phyloP scores from a whole-genome alignment of 2,329 filamentous ascomycete species.

The Aspergillus sp. region DNA sequence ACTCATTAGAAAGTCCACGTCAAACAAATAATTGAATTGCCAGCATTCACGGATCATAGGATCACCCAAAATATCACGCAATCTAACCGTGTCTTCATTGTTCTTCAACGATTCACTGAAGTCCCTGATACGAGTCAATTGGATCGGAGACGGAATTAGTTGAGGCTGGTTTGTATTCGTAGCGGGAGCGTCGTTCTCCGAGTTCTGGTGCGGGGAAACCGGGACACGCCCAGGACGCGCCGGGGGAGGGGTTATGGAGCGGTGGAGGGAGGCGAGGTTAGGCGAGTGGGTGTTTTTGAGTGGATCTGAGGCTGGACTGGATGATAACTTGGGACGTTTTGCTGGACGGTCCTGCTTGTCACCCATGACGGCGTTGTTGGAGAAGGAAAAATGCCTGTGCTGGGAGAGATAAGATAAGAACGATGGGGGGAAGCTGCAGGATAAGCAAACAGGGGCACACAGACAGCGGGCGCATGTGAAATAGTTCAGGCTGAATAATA shows the following conservation, averaged over 20 bases:
- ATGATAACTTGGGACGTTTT: slow-evolving; percentile 15
- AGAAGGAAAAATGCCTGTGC: neutral
- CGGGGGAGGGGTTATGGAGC: slow-evolving; percentile 29
- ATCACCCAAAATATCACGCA: slow-evolving; percentile 70
- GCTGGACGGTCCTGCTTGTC: slow-evolving; percentile 9
- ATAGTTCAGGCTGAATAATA: neutral
- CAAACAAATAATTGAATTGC: slow-evolving; percentile 58
- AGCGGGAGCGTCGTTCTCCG: neutral
- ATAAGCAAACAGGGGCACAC: neutral
- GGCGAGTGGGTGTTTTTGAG: neutral
- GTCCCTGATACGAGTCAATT: slow-evolving; percentile 68
- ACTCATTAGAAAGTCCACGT: slow-evolving; percentile 61
- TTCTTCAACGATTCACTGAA: slow-evolving; percentile 52
- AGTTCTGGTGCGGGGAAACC: neutral
- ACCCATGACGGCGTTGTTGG: slow-evolving; percentile 4
- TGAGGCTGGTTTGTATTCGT: neutral
- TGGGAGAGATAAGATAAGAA: slow-evolving; percentile 4
- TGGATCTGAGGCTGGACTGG: neutral
- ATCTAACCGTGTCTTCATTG: slow-evolving; percentile 66
- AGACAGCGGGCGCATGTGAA: neutral
- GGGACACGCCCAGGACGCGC: slow-evolving; percentile 9
- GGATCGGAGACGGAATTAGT: slow-evolving; percentile 63
- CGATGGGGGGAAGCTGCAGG: neutral
- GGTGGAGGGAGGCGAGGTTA: slow-evolving; percentile 27
- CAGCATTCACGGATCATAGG: slow-evolving; percentile 67